Evolutionary conservation across 495 filamentous ascomycete species (phyloP), one percentile per base, ranked within the genome.

Genomic region (Lepidopterella palustris): DNA sequence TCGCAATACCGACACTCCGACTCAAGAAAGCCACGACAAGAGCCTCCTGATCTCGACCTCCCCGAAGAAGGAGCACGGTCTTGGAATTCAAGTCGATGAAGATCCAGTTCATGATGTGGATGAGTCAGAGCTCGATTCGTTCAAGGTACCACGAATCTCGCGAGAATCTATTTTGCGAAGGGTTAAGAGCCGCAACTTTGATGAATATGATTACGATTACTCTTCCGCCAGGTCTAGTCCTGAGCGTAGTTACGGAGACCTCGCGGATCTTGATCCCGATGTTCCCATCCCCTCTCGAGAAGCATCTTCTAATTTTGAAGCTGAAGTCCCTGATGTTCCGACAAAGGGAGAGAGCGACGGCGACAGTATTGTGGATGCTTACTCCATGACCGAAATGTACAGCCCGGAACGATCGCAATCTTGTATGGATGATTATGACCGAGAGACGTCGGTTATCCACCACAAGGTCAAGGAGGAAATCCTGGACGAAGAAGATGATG

Each of bases 141-240:
- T 72, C 50, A 65, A 58, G 49, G 66, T 54, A 31, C 88, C 88
- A 13, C 86, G 85, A 26, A 92, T 96, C 67, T 97, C 93, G 31
- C 82, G 93, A 21, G 93, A 97, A 68, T 95, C 91, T 0, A 97
- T 97, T 57, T 74, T 96, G 50, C 84, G 90, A 15, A 90, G 90
- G 57, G 85, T 97, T 23, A 90, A 92, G 64, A 86, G 67, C 64
- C 75, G 72, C 58, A 68, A 70, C 54, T 71, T 87, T 42, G 82
- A 85, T 51, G 81, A 84, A 50, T 70, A 63, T 18, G 65, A 65
- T 25, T 68, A 65, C 26, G 64, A 63, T 48, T 50, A 25, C 47
- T 50, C 47, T 27, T 40, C 53, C n/a, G 60, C 49, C n/a, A 59
- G 61, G 40, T 76, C 80, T 23, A 74, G 77, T 55, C 76, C 76